These are phyloP conservation scores for Omphalotus guepiniiformis DNA, from an alignment of 768 basidiomycete genomes.

Conservation along the genomic window DNA sequence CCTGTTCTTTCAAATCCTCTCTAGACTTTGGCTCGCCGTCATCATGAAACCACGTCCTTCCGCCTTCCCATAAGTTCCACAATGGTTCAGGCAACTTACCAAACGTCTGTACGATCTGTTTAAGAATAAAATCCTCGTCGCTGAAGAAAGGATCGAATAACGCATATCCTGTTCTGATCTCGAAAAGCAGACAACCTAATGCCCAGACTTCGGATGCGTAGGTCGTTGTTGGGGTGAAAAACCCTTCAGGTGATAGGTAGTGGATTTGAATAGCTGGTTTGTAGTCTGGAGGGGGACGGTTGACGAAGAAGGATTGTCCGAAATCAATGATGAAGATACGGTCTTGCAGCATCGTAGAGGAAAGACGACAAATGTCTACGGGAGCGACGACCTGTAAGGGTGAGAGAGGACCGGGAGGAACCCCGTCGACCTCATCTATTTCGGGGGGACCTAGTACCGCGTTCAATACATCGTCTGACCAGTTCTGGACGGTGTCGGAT, in stretches of 20 bases:
- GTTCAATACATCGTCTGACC: background rate
- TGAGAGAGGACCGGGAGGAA: background rate
- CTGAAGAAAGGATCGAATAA: constrained; percentile 36
- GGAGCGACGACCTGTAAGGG: background rate
- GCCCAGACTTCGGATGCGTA: constrained; percentile 9
- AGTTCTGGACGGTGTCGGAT: background rate
- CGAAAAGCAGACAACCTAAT: constrained; percentile 9
- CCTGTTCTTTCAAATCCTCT: constrained; percentile 20
- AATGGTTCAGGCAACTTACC: constrained; percentile 39
- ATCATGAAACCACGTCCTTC: constrained; percentile 32
- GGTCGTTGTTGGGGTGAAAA: background rate
- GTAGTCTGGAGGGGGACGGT: constrained; percentile 15
- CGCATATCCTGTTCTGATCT: constrained; percentile 15
- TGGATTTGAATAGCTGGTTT: constrained; percentile 17
- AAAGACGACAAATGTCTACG: constrained; percentile 3
- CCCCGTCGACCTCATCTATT: background rate
- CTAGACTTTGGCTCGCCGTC: constrained; percentile 26
- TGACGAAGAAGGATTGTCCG: constrained; percentile 20
- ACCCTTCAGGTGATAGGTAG: constrained; percentile 8
- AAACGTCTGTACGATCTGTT: constrained; percentile 30
- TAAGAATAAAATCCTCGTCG: constrained; percentile 25
- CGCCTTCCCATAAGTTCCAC: constrained; percentile 31
- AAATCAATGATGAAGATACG: constrained; percentile 20
- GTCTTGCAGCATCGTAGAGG: constrained; percentile 20
- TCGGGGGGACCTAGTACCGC: background rate